A percentile compares a stretch with the other conserved stretches of the same genome.
These are phyloP conservation scores for Parastagonospora nodorum DNA, from an alignment of 2,329 filamentous ascomycete genomes.

Conservation along the genomic window DNA sequence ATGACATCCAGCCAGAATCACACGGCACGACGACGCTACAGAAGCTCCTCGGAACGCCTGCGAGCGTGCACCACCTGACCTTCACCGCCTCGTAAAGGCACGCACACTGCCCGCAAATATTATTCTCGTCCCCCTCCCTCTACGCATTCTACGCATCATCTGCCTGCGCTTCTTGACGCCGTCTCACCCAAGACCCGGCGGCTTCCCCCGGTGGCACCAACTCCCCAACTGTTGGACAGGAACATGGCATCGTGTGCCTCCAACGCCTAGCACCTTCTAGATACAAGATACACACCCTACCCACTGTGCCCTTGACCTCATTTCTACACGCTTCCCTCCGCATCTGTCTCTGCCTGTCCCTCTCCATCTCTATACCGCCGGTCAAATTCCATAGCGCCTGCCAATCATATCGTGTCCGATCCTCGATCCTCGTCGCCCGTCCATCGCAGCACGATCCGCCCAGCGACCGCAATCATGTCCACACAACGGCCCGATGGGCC, in stretches of 20 bases:
- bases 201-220: slow-evolving; percentile 1
- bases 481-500: slow-evolving; percentile 13
- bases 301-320: neutral
- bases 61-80: slow-evolving; percentile 14
- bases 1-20: slow-evolving; percentile 18
- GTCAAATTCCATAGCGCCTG: slow-evolving; percentile 4
- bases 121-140: neutral
- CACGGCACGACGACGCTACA: slow-evolving; percentile 1
- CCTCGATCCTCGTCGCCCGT: slow-evolving; percentile 22
- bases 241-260: neutral
- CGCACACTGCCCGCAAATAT: neutral
- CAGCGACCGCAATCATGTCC: slow-evolving; percentile 22
- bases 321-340: neutral
- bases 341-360: slow-evolving; percentile 3
- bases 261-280: neutral
- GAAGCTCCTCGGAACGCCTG: slow-evolving; percentile 6
- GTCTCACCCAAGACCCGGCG: slow-evolving; percentile 1
- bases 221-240: neutral
- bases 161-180: neutral
- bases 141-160: neutral
- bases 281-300: neutral
- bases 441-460: slow-evolving; percentile 11
- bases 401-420: slow-evolving; percentile 17
- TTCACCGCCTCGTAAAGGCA: slow-evolving; percentile 18
- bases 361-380: slow-evolving; percentile 4